These are phyloP conservation scores for Theileria annulata DNA, from an alignment of 169 alveolate species.

Conservation along the genomic window DNA sequence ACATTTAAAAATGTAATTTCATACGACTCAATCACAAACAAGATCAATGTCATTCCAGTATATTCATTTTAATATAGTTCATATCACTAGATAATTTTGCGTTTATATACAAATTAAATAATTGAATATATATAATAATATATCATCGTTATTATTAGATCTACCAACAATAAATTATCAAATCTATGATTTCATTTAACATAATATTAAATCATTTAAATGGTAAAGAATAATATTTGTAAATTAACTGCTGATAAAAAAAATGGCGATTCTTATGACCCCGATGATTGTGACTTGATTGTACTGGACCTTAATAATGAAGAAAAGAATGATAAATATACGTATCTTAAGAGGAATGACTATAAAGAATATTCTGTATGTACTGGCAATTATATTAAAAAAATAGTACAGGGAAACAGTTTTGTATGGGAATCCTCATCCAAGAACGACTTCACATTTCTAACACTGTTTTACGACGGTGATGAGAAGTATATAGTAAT, in stretches of 20 bases:
- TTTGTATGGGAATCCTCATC: not conserved
- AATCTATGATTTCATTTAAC: not conserved
- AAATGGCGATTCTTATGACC: not conserved
- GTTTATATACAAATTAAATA: no score
- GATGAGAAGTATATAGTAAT: not conserved
- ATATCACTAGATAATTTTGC: not conserved
- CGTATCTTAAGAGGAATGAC: not conserved
- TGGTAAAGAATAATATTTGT: not conserved
- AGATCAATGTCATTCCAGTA: conserved; percentile 6
- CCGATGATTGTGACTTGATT: not conserved
- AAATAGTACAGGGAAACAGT: not conserved
- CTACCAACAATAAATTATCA: not conserved
- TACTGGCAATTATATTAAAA: no score
- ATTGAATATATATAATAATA: no score
- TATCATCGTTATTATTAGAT: no score
- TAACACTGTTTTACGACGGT: not conserved
- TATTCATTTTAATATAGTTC: not conserved
- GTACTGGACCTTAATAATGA: not conserved
- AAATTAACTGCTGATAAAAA: not conserved
- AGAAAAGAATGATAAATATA: no score
- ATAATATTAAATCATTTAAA: not conserved
- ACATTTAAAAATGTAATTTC: conserved; percentile 14
- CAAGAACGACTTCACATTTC: not conserved
- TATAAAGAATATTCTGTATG: not conserved
- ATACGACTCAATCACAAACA: conserved; percentile 35